phyloP scores from a whole-genome alignment of 176 grass and related monocot genomes.

The Carex scoparia region DNA sequence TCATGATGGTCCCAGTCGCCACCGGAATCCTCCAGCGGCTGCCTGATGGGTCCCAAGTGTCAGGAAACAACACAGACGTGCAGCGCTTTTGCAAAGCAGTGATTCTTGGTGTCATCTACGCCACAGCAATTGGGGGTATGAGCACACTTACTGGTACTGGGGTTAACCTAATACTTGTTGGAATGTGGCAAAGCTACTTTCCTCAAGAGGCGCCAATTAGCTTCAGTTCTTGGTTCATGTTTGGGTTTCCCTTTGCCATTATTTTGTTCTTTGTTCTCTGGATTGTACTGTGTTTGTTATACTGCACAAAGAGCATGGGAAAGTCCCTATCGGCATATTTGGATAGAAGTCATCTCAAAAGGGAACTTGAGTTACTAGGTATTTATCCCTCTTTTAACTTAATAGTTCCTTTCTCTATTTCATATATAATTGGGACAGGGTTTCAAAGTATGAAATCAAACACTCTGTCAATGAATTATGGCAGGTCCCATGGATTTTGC shows the following conservation, averaged over 20 bases:
- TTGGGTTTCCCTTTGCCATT: constrained; percentile 70
- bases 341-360: constrained; percentile 64
- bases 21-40: constrained; percentile 77
- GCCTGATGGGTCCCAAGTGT: constrained; percentile 12
- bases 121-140: constrained; percentile 63
- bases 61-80: constrained; percentile 23
- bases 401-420: background rate
- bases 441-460: background rate
- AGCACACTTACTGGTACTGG: constrained; percentile 72
- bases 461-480: constrained; percentile 4
- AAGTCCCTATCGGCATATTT: constrained; percentile 67
- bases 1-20: constrained; percentile 92
- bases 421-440: background rate
- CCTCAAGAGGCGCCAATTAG: constrained; percentile 56
- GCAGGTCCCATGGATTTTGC: constrained; percentile 81
- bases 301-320: constrained; percentile 52
- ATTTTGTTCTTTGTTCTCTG: constrained; percentile 57
- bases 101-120: constrained; percentile 79
- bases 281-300: constrained; percentile 52
- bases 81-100: constrained; percentile 59
- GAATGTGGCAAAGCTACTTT: constrained; percentile 79
- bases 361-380: constrained; percentile 77
- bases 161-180: constrained; percentile 86
- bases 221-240: constrained; percentile 86
- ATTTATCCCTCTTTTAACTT: background rate